Percentiles rank a stretch among this genome's conserved stretches.
phyloP scores from a whole-genome alignment of 208 protist genomes.

The Leishmania lainsoni region DNA sequence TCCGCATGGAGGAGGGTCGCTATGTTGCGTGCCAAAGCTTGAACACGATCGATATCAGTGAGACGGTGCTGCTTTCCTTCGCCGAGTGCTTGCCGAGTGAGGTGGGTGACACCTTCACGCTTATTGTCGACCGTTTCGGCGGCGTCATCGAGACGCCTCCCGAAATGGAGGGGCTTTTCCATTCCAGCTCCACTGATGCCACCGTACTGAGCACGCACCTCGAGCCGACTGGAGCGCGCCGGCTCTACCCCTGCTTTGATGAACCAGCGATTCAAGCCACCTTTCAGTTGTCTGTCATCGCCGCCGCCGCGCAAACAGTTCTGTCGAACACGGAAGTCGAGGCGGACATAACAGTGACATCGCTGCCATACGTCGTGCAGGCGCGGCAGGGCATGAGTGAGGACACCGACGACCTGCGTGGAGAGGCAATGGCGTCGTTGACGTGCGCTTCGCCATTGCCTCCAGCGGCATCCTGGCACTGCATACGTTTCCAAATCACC shows the following conservation, averaged over 20 bases:
- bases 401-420: neutral
- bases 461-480: constrained; percentile 5
- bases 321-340: constrained; percentile 57
- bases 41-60: constrained; percentile 11
- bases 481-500: constrained; percentile 47
- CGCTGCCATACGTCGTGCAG: constrained; percentile 14
- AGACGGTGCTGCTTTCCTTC: constrained; percentile 53
- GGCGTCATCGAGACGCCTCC: constrained; percentile 34
- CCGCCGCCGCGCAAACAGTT: constrained; percentile 30
- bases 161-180: constrained; percentile 42
- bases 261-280: constrained; percentile 57
- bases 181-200: constrained; percentile 33
- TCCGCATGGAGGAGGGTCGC: neutral
- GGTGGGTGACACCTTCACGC: constrained; percentile 33
- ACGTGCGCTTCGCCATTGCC: neutral
- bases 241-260: constrained; percentile 75
- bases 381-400: neutral
- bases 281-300: constrained; percentile 64
- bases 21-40: constrained; percentile 25
- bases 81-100: constrained; percentile 30
- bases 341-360: constrained; percentile 25
- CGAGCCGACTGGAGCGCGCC: constrained; percentile 62
- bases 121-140: constrained; percentile 44
- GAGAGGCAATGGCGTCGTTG: neutral
- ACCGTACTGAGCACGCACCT: constrained; percentile 63